Evolutionary conservation across 345 rosid species (phyloP).

Genomic region (Ricinus communis): DNA sequence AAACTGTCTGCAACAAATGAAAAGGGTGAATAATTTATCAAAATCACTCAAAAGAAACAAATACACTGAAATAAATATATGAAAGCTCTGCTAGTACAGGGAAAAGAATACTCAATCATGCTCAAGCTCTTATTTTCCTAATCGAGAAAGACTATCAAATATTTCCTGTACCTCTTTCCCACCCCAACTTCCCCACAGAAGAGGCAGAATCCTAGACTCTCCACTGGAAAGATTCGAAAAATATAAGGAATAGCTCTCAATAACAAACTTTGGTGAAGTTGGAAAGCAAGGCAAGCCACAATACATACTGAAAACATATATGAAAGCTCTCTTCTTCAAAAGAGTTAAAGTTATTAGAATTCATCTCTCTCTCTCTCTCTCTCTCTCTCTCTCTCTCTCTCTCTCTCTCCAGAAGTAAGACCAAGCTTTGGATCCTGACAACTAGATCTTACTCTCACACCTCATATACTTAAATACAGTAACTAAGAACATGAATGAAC

Average conservation of each 20-base stretch:
- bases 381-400: background rate
- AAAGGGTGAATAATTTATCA: background rate
- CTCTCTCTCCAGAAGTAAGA: no score
- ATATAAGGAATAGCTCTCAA: background rate
- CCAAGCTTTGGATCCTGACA: slow-evolving; percentile 2
- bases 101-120: background rate
- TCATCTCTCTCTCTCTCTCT: background rate
- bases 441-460: background rate
- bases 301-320: background rate
- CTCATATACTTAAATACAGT: background rate
- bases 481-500: background rate
- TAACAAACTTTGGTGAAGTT: background rate
- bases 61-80: background rate
- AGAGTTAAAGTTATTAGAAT: background rate
- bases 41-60: background rate
- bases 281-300: background rate
- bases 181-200: background rate
- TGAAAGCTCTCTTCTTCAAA: background rate
- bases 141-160: background rate
- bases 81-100: background rate
- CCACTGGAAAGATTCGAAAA: background rate
- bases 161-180: background rate
- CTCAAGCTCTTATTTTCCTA: background rate
- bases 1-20: slow-evolving; percentile 75
- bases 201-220: background rate